Conservation (phyloP, 352 stramenopile genomes). For the Phytophthora pisi region DNA sequence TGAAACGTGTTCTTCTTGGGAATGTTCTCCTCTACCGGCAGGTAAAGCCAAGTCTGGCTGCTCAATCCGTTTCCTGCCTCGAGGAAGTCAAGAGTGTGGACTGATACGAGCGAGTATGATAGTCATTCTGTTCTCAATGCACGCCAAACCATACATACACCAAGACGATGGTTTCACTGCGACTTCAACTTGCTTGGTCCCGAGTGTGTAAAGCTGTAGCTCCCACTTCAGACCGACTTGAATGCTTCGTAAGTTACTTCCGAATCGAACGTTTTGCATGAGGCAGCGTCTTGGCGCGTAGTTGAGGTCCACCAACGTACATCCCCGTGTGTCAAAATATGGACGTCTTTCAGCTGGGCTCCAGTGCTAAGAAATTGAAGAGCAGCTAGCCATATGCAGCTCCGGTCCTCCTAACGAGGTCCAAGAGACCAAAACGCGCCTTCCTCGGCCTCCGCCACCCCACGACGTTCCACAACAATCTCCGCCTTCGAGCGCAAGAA, state of each 20-base stretch:
- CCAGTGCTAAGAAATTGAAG: no score
- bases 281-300: not conserved
- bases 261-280: not conserved
- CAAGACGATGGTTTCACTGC: no score
- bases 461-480: not conserved
- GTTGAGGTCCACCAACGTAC: slow-evolving; percentile 1
- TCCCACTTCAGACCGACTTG: not conserved
- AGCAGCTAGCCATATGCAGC: not conserved
- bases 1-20: not conserved
- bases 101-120: not conserved
- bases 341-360: not conserved
- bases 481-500: slow-evolving; percentile 1
- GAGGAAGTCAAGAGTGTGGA: not conserved
- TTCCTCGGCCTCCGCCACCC: not conserved
- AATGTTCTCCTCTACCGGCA: slow-evolving; percentile 2
- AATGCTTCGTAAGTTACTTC: not conserved
- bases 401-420: not conserved
- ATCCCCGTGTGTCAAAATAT: not conserved
- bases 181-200: no score
- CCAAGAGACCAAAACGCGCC: not conserved
- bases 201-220: no score
- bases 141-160: not conserved
- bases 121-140: not conserved
- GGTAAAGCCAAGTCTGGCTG: not conserved
- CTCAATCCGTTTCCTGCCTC: slow-evolving; percentile 12